Evolutionary conservation across 1,139 yeast genomes (phyloP), one percentile per base, ranked within the genome.

Genomic region (Hanseniaspora sp.): DNA sequence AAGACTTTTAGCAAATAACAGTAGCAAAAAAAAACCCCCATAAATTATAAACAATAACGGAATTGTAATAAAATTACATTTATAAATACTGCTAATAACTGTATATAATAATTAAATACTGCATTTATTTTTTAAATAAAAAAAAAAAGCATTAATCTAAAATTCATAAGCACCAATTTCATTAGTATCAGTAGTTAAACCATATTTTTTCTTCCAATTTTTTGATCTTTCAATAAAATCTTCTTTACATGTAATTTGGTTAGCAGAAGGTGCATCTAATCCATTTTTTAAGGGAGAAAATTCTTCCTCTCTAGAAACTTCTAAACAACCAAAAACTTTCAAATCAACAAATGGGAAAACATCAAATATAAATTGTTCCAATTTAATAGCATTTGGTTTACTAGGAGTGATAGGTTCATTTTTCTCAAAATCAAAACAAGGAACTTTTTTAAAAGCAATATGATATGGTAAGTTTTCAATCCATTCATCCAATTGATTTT

Each of bases 291-390:
- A 77, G 2, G 98, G 98, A 23, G 96, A 83, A 64, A 94, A 94
- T 67, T 94, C 98, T 56, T 81, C 81, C 5, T 71, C 60, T 67
- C 99, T 79, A 46, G 80, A 84, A 33, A 94, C 98, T 70, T 94
- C 98, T 59, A 94, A 74, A 65, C 95, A 86, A 1, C 96, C 98
- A 67, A 94, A 94, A 62, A 78, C 79, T n/a, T 69, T 66, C 60
- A 88, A 68, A 29, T 79, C 77, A 46, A 94, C 82, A 40, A 82
- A 77, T 52, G 94, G 90, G 71, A 92, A 94, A 43, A 94, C 95
- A 67, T 94, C 99, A 72, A 94, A 94, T 56, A 94, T 95, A 64
- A 94, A 94, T 68, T 92, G 98, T 68, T 94, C 99, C 63, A 94
- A 75, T 69, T 94, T 94, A 64, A 90, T 81, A 48, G 97, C 98